A percentile compares a stretch with the other conserved stretches of the same genome.
Conservation (phyloP, 1,139 yeast species). For the Geotrichum histeridarum region DNA sequence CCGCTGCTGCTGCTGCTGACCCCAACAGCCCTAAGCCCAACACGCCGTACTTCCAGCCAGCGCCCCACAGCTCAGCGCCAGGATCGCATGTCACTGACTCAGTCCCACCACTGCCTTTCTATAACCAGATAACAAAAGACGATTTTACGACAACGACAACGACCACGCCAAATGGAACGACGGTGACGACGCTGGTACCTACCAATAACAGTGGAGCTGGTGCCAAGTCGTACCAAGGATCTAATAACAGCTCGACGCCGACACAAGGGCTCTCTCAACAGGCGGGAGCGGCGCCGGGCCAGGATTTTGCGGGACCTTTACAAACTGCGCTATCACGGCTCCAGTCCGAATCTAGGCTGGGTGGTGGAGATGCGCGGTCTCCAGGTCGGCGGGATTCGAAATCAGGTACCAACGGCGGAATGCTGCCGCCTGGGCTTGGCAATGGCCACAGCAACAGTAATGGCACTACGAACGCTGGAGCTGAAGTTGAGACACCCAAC, state of each 20-base stretch:
- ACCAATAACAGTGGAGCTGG: slow-evolving; percentile 39
- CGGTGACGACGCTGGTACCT: slow-evolving; percentile 82
- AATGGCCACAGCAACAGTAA: no score
- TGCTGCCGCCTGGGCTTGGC: no score
- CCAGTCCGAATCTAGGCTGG: neutral
- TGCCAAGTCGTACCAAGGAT: slow-evolving; percentile 44
- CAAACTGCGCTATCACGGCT: slow-evolving; percentile 8
- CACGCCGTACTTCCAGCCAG: neutral
- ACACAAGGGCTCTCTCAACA: slow-evolving; percentile 2
- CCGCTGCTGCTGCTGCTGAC: slow-evolving; percentile 23
- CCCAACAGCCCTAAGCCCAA: neutral
- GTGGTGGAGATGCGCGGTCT: neutral
- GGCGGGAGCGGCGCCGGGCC: slow-evolving; percentile 10
- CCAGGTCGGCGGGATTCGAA: neutral
- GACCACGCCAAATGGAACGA: slow-evolving; percentile 89
- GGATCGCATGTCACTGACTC: slow-evolving; percentile 13
- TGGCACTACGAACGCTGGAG: neutral
- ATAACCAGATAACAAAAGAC: slow-evolving; percentile 83
- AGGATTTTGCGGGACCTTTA: slow-evolving; percentile 19
- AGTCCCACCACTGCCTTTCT: slow-evolving; percentile 69
- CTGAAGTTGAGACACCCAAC: neutral
- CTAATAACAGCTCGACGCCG: slow-evolving; percentile 6
- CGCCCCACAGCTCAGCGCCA: slow-evolving; percentile 3
- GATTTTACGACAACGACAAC: slow-evolving; percentile 81
- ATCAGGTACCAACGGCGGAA: no score